phyloP scores from a whole-genome alignment of 1,284 basidiomycete genomes.

The Ustilago crameri region DNA sequence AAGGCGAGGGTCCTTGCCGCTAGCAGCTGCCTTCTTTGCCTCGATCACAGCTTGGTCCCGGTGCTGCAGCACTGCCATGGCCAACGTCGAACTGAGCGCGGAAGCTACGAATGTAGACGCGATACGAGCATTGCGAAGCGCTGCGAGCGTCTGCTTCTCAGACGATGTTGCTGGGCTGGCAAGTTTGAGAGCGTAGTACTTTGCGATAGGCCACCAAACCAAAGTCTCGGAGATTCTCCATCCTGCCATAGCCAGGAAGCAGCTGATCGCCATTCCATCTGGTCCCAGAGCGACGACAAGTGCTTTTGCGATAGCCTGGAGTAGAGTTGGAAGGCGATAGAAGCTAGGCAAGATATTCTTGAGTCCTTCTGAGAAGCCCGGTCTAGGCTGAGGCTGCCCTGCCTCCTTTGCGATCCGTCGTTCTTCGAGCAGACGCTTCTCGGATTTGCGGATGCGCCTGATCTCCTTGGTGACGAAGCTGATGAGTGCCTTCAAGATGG shows the following conservation, averaged over 20 bases:
- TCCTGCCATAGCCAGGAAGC: slow-evolving; percentile 51
- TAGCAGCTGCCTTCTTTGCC: slow-evolving; percentile 9
- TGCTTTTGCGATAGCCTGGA: slow-evolving; percentile 34
- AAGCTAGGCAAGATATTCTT: slow-evolving; percentile 29
- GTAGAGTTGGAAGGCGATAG: slow-evolving; percentile 23
- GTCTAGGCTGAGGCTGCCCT: slow-evolving; percentile 8
- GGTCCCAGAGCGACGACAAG: slow-evolving; percentile 38
- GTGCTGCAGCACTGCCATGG: slow-evolving; percentile 51
- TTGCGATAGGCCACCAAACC: slow-evolving; percentile 51
- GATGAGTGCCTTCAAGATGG: slow-evolving; percentile 58
- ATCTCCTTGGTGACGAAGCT: slow-evolving; percentile 44
- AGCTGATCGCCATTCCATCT: slow-evolving; percentile 51
- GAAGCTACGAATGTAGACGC: slow-evolving; percentile 53
- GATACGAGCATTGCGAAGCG: slow-evolving; percentile 25
- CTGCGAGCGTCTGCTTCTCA: slow-evolving; percentile 4
- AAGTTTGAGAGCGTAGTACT: slow-evolving; percentile 45
- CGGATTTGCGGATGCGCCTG: slow-evolving; percentile 34
- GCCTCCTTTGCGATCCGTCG: slow-evolving; percentile 23
- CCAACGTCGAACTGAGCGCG: slow-evolving; percentile 38
- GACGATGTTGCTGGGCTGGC: slow-evolving; percentile 13
- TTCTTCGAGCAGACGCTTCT: slow-evolving; percentile 43
- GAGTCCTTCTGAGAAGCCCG: slow-evolving; percentile 10
- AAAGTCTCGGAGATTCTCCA: slow-evolving; percentile 44
- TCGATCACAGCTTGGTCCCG: slow-evolving; percentile 18
- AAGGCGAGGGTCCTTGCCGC: slow-evolving; percentile 2